Conservation (phyloP, 352 stramenopile species). For the Globisporangium barbulae region DNA sequence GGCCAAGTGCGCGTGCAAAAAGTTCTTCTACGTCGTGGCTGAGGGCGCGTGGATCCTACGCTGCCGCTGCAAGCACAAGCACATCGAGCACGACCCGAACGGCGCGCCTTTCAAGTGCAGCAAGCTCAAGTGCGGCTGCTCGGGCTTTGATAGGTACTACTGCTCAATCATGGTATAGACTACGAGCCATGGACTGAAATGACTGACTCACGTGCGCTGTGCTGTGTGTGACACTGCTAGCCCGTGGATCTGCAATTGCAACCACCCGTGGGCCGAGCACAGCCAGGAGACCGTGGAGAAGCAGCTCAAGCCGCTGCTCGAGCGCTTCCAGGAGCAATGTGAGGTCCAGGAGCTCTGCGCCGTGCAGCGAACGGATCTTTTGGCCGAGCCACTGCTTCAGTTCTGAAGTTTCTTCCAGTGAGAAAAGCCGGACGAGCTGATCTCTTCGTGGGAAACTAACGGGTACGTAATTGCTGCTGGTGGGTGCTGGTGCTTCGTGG, state of each 20-base stretch:
- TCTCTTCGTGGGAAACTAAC: background rate
- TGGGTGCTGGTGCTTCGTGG: constrained; percentile 6
- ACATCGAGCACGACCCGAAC: constrained; percentile 62
- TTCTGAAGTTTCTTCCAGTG: background rate
- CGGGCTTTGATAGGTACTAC: constrained; percentile 62
- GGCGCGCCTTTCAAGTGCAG: constrained; percentile 38
- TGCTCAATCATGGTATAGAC: background rate
- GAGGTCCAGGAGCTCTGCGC: constrained; percentile 41
- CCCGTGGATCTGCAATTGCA: constrained; percentile 82
- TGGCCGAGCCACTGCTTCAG: constrained; percentile 33
- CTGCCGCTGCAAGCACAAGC: constrained; percentile 80
- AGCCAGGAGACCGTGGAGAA: constrained; percentile 51
- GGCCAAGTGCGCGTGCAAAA: constrained; percentile 45
- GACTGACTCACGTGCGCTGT: background rate
- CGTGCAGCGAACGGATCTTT: constrained; percentile 59
- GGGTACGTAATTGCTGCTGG: constrained; percentile 11
- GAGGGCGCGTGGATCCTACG: constrained; percentile 78
- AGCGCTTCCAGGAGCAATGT: constrained; percentile 40
- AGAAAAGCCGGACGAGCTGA: background rate
- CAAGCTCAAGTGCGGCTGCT: constrained; percentile 56
- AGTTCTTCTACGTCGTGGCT: constrained; percentile 80
- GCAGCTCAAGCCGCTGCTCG: constrained; percentile 34
- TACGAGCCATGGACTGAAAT: background rate
- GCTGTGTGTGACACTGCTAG: constrained; percentile 19
- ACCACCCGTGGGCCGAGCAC: constrained; percentile 63